phyloP scores from a whole-genome alignment of 805 yeast genomes.

The Ogataea salicorniae region DNA sequence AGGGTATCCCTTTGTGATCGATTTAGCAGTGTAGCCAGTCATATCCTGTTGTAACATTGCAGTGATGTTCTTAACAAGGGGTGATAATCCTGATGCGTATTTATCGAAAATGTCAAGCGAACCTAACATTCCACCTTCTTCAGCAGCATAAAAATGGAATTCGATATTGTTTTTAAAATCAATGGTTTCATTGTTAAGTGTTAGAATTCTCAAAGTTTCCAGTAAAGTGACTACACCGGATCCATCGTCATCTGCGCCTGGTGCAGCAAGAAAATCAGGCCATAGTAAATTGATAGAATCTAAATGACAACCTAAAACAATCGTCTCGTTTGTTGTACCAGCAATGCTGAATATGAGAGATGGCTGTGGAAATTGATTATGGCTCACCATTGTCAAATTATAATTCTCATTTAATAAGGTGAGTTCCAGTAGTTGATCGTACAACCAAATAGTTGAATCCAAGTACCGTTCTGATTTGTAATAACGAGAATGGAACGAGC shows the following conservation, averaged over 20 bases:
- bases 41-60: constrained; percentile 94
- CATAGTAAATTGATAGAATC: constrained; percentile 73
- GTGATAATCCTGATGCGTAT: constrained; percentile 35
- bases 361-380: constrained; percentile 17
- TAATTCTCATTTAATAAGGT: constrained; percentile 4
- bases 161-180: constrained; percentile 60
- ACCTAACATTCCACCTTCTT: constrained; percentile 88
- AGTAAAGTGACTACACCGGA: constrained; percentile 76
- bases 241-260: constrained; percentile 95
- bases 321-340: constrained; percentile 27
- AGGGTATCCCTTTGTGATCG: constrained; percentile 44
- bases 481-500: constrained; percentile 55
- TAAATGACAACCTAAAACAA: constrained; percentile 81
- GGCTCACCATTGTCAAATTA: constrained; percentile 12
- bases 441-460: constrained; percentile 72
- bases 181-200: constrained; percentile 8
- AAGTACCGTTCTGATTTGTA: constrained; percentile 67
- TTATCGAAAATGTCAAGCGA: constrained; percentile 68
- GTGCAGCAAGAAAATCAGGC: constrained; percentile 70
- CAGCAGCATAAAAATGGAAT: constrained; percentile 91
- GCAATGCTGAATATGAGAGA: constrained; percentile 11
- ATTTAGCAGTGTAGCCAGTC: constrained; percentile 70
- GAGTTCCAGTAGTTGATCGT: constrained; percentile 18
- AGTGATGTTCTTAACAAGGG: constrained; percentile 42
- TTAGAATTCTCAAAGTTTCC: constrained; percentile 47